Conservation (phyloP, 2,329 filamentous ascomycete genomes). For the Byssothecium circinans region DNA sequence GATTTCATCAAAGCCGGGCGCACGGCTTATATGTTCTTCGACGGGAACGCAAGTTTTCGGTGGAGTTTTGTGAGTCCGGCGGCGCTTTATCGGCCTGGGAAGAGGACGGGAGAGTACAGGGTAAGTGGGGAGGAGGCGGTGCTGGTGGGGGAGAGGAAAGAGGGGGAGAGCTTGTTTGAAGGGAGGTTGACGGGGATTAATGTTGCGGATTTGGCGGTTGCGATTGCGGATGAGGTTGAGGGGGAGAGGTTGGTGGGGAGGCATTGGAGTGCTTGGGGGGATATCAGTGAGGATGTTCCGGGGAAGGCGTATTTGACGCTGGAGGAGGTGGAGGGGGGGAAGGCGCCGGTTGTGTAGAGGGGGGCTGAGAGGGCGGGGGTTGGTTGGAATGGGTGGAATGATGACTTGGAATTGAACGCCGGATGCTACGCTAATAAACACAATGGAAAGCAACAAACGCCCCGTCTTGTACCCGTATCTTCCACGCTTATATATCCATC, state of each 20-base stretch:
- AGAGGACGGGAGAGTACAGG: slow-evolving; percentile 36
- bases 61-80: slow-evolving; percentile 41
- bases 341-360: slow-evolving; percentile 1
- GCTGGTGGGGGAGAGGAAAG: slow-evolving; percentile 25
- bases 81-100: slow-evolving; percentile 39
- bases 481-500: slow-evolving; percentile 54
- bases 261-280: slow-evolving; percentile 38
- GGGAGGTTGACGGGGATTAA: slow-evolving; percentile 37
- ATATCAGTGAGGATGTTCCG: slow-evolving; percentile 33
- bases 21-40: slow-evolving; percentile 42
- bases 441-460: background rate
- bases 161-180: slow-evolving; percentile 30
- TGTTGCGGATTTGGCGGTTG: slow-evolving; percentile 39
- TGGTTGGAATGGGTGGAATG: background rate
- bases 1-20: slow-evolving; percentile 39
- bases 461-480: background rate
- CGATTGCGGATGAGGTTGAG: slow-evolving; percentile 41
- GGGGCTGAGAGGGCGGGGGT: background rate
- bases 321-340: slow-evolving; percentile 22
- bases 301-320: slow-evolving; percentile 28
- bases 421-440: slow-evolving; percentile 7
- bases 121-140: slow-evolving; percentile 38
- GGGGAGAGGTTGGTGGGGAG: slow-evolving; percentile 27
- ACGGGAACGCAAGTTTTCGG: slow-evolving; percentile 34
- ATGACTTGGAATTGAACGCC: background rate